Percentiles rank a stretch among this genome's conserved stretches.
phyloP scores from a whole-genome alignment of 352 stramenopile genomes.

The Pelagophyceae sp. region DNA sequence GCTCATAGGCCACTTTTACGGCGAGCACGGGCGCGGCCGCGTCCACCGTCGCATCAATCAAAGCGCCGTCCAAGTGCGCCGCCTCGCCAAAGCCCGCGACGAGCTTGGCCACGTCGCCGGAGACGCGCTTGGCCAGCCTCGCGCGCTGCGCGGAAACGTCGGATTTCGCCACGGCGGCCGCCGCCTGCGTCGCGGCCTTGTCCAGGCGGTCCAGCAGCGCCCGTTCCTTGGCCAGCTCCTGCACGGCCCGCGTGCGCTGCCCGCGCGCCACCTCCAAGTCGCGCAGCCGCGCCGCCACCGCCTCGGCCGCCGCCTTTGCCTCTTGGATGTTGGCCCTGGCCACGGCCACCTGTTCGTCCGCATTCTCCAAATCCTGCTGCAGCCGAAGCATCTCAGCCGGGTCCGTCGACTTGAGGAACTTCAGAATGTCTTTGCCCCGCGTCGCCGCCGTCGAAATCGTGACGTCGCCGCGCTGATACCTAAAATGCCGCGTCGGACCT shows the following conservation, averaged over 20 bases:
- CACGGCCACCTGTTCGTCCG: no score
- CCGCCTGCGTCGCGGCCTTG: background rate
- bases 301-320: no score
- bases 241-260: no score
- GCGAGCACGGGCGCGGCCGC: conserved; percentile 23
- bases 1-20: conserved; percentile 19
- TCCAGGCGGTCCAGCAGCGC: background rate
- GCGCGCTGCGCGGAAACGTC: background rate
- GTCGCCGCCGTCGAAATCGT: background rate
- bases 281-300: no score
- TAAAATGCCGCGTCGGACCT: no score
- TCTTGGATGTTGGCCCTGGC: no score
- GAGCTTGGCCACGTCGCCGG: background rate
- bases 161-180: background rate
- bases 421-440: background rate
- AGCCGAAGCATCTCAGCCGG: no score
- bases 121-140: background rate
- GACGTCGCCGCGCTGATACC: background rate
- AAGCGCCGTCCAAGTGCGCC: background rate
- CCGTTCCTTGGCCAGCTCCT: no score
- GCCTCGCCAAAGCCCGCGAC: background rate
- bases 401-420: no score
- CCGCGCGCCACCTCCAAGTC: no score
- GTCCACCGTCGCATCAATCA: conserved; percentile 26
- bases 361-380: no score